Percentiles rank a stretch among this genome's conserved stretches.
Evolutionary conservation across 139 green algal species (phyloP).

Genomic region (Picochlorum sp.): DNA sequence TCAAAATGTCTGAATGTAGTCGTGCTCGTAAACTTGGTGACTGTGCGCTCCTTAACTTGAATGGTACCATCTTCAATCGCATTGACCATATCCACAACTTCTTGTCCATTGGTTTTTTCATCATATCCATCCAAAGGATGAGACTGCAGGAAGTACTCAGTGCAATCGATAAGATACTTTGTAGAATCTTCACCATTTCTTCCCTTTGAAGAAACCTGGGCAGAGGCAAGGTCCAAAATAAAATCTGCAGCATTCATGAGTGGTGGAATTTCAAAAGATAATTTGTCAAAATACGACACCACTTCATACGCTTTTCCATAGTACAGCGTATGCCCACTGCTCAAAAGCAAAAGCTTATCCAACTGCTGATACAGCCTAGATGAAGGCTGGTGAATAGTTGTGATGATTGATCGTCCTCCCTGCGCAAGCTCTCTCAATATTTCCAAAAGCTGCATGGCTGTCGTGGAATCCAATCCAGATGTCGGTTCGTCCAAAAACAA

Average conservation of each 20-base stretch:
- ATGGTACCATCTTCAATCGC: neutral
- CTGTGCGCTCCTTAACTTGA: neutral
- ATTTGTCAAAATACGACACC: conserved; percentile 51
- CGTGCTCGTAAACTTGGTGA: neutral
- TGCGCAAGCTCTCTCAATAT: conserved; percentile 57
- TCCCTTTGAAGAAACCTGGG: conserved; percentile 29
- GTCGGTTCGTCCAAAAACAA: conserved; percentile 80
- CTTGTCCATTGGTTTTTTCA: neutral
- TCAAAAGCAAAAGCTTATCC: conserved; percentile 57
- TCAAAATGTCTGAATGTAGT: neutral
- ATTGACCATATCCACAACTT: neutral
- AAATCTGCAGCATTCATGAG: conserved; percentile 71
- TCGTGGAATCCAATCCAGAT: conserved; percentile 78
- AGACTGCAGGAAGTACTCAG: conserved; percentile 19
- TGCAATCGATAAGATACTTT: conserved; percentile 20
- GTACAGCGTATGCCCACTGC: conserved; percentile 68
- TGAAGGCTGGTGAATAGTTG: conserved; percentile 93
- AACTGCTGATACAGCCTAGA: conserved; percentile 73
- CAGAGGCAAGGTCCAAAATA: conserved; percentile 70
- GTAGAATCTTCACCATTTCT: conserved; percentile 17
- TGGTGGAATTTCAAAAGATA: conserved; percentile 53
- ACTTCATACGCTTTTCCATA: conserved; percentile 54
- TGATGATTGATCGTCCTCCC: conserved; percentile 69
- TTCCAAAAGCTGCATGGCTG: conserved; percentile 74
- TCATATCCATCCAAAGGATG: conserved; percentile 24